These are phyloP conservation scores for Solanum pimpinellifolium DNA, from an alignment of 257 asterid species.

Conservation along the genomic window DNA sequence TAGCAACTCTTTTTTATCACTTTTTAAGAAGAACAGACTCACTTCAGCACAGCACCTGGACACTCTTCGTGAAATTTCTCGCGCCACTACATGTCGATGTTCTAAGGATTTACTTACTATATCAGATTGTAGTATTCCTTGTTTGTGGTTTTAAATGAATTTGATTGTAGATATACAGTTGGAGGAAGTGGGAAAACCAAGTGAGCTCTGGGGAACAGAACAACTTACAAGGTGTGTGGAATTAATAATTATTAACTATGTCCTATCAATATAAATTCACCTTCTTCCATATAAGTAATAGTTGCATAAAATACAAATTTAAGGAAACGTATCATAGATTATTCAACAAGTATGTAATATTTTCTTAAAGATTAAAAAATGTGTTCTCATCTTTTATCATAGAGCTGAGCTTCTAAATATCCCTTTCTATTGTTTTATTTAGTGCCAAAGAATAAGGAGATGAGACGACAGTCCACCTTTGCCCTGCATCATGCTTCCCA, in stretches of 20 bases:
- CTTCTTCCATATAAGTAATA: not conserved
- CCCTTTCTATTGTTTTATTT: not conserved
- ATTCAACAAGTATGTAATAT: not conserved
- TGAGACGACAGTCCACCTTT: conserved; percentile 83
- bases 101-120: not conserved
- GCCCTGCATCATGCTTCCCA: conserved; percentile 86
- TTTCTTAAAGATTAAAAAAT: not conserved
- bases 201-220: conserved; percentile 35
- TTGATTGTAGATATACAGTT: conserved; percentile 68
- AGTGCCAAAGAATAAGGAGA: conserved; percentile 38
- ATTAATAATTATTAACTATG: not conserved
- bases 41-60: no score
- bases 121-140: not conserved
- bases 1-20: no score
- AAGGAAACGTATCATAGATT: not conserved
- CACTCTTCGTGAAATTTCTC: no score
- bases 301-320: not conserved
- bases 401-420: not conserved
- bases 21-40: no score
- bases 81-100: not conserved
- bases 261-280: not conserved
- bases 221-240: conserved; percentile 34
- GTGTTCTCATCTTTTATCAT: not conserved
- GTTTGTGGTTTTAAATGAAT: not conserved
- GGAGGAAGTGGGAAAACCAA: conserved; percentile 93